phyloP scores from a whole-genome alignment of 2,329 filamentous ascomycete species.

The Phyllosticta paracitricarpa region DNA sequence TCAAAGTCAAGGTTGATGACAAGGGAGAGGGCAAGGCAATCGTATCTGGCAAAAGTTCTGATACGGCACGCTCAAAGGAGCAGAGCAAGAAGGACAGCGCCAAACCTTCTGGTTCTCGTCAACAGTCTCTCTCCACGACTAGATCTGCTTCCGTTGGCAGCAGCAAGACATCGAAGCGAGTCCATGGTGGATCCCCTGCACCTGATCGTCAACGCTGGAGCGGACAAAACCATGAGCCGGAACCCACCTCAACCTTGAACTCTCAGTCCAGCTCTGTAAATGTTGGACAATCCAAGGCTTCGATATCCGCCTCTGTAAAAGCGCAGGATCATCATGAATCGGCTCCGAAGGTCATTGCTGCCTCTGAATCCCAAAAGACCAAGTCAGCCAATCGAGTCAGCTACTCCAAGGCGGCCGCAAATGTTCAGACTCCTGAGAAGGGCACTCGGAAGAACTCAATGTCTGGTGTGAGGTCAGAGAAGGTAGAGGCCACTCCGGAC shows the following conservation, averaged over 20 bases:
- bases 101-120: background rate
- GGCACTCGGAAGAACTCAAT: background rate
- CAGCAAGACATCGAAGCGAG: background rate
- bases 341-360: background rate
- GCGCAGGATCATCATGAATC: background rate
- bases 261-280: background rate
- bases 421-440: background rate
- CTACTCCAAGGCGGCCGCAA: conserved; percentile 3
- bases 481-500: background rate
- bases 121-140: background rate
- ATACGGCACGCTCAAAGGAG: background rate
- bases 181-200: background rate
- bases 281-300: too few relatives aligned
- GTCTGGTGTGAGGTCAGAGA: background rate
- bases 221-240: background rate
- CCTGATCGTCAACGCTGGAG: background rate
- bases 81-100: background rate
- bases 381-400: background rate
- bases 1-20: background rate
- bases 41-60: background rate
- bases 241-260: background rate
- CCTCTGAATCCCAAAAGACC: background rate
- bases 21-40: background rate
- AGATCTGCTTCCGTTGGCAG: background rate
- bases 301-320: too few relatives aligned